Base-by-base conservation (phyloP, 805 yeast genomes). In the Saccharomycopsis guyanensis region DNA sequence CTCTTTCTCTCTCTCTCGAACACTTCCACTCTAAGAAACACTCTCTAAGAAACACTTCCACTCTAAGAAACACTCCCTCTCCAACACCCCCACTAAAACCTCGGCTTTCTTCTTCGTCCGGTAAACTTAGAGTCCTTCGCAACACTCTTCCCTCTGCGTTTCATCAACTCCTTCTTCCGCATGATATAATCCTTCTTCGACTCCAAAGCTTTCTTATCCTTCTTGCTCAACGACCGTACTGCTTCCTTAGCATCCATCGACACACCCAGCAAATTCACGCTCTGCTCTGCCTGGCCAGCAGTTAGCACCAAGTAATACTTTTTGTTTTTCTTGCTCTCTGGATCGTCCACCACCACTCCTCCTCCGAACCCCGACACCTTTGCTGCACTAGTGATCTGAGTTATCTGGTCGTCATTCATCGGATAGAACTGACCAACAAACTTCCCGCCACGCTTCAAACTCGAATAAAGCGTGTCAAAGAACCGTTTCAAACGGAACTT, bases 361-460 rank as follows among this genome's bases (percentile, higher is more conserved):
- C 98, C 97, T 47, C 87, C 91, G 63, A 93, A 93, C 1, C 98
- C 98, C 0, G 97, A 82, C 4, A 84, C 80, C 63, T 88, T 91
- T 7, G 98, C 97, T 20, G 95, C 85, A 34, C 73, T 72, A 45
- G 86, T 68, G 25, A 93, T 86, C 40, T 77, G 73, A 50, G 86
- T 83, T 7, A 81, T 79, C 63, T 93, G 97, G 27, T 71, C 75
- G 54, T 93, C 96, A 64, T 88, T 85, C 62, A 80, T 78, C 8
- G 98, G 98, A 65, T 93, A 93, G 61, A 91, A 93, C 65, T 93
- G 98, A 18, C 96, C 96, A 23, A 86, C 96, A 55, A 91, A 95
- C 65, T 93, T 93, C 4, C 98, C 98, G 41, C 98, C 98, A 60
- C 95, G 76, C 59, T 77, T 82, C 63, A 93, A 70, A 31, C 87